Base-by-base conservation (phyloP, 148 eudicot genomes). In the Salicornia ramosissima region DNA sequence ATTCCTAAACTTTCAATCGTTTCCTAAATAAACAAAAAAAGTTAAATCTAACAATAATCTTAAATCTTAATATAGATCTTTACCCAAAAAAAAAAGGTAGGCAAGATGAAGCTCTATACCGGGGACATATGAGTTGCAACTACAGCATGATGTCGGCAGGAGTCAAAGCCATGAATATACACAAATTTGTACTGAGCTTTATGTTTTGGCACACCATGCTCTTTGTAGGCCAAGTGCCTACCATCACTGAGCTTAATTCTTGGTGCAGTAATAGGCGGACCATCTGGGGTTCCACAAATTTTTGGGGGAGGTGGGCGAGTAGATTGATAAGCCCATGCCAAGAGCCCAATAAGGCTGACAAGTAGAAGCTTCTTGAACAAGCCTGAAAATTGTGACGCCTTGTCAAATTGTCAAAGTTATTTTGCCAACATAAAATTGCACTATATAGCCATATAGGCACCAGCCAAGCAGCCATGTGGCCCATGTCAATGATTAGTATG, bases 201-300 rank as follows among this genome's bases (percentile, higher is more conserved):
- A 51, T 93, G 85, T 74, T 71, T 90, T 43, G 92, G 83, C 34
- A 88, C 88, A 73, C 98, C 97, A 61, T 75, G 79, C 68, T 93
- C 97, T 80, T 84, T 76, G 81, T 88, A 90, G 34, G 98, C 92
- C 77, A 93, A 82, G 79, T 85, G 84, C 36, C 98, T 85, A 42
- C 97, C 98, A 75, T 90, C 98, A 54, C 78, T 78, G 53, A 90
- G 87, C 83, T 83, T 82, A 58, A 93, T 75, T 79, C 98, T 85
- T 1, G 92, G 84, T 33, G 87, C 85, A 31, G 97, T 90, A 73
- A 93, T 43, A 34, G 90, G 87, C 36, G 98, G 98, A 8, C 85
- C 96, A 78, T 78, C 76, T 26, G 82, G 75, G 31, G 96, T 81
- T 63, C 98, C 98, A 74, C 98, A 93, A 33, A 77, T 79, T 78